Evolutionary conservation across 441 rosid genomes (phyloP), one percentile per base, ranked within the genome.

Genomic region (Adansonia madagascariensis): DNA sequence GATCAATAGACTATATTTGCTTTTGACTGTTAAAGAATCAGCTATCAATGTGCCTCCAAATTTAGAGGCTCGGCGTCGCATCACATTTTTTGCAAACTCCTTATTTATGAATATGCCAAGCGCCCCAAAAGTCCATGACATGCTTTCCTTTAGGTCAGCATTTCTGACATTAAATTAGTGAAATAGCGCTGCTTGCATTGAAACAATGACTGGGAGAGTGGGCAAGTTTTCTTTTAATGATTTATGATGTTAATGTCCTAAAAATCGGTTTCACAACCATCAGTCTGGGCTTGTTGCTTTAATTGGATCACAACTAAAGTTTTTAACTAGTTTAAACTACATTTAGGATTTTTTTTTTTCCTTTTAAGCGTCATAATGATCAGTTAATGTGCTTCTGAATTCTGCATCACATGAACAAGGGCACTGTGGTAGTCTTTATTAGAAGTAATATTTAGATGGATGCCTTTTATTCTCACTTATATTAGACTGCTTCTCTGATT

Each of bases 81-180:
- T 96, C 84, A 94, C 98, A 75, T 96, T 96, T 87, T 96, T 96
- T 84, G 94, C 99, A 69, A 96, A 96, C 81, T 92, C 99, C 77
- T 83, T 96, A 75, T 94, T 91, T 84, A 96, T 96, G 99, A 89
- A 85, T 82, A 88, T 96, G 94, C 99, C 99, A 62, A 75, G 78
- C n/a, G 97, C 99, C 76, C 99, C 97, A 20, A 89, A 82, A 86
- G 96, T 96, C 59, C 96, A 91, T 71, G 91, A 88, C 86, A 94
- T 96, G 98, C 83, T 94, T 73, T 92, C 99, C 55, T 94, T 94
- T 70, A 94, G 99, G 99, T 91, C 68, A 81, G 89, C 15, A 72
- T 77, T 66, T 18, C 55, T 10, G 7, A 41, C 39, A 56, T 43
- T 14, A 56, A 41, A 73, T 56, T 73, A 57, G 53, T 14, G 12